Evolutionary conservation across 1,284 basidiomycete genomes (phyloP).

Genomic region (Takashimella tepidaria): DNA sequence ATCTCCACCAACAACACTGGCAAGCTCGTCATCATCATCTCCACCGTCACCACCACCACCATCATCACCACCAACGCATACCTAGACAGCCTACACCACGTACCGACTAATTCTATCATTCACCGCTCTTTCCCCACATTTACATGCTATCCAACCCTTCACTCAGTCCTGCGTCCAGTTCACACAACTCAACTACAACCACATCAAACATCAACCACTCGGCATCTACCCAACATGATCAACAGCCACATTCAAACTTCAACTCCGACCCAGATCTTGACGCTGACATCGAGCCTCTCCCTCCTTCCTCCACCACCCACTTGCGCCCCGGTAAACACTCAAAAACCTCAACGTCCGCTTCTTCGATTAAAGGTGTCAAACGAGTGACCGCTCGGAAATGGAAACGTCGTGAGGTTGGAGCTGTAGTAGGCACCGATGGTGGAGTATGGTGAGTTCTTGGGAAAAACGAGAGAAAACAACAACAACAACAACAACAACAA

Average conservation of each 20-base stretch:
- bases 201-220: not conserved
- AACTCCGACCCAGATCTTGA: not conserved
- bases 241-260: not conserved
- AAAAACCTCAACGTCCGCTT: too few relatives aligned
- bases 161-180: not conserved
- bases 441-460: not conserved
- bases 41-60: not conserved
- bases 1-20: not conserved
- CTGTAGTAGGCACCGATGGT: not conserved
- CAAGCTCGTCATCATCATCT: not conserved
- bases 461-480: not conserved
- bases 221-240: not conserved
- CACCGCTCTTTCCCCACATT: not conserved
- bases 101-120: too few relatives aligned
- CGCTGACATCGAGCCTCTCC: not conserved
- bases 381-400: not conserved
- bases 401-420: not conserved
- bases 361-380: not conserved
- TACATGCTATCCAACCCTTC: not conserved
- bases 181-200: not conserved
- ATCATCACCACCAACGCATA: not conserved
- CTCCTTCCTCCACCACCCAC: not conserved
- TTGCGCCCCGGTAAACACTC: not conserved
- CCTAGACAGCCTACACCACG: too few relatives aligned
- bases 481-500: too few relatives aligned